Percentiles rank a stretch among this genome's conserved stretches.
These are phyloP conservation scores for Cokeromyces recurvatus DNA, from an alignment of 371 early-diverging fungal species.

Conservation along the genomic window DNA sequence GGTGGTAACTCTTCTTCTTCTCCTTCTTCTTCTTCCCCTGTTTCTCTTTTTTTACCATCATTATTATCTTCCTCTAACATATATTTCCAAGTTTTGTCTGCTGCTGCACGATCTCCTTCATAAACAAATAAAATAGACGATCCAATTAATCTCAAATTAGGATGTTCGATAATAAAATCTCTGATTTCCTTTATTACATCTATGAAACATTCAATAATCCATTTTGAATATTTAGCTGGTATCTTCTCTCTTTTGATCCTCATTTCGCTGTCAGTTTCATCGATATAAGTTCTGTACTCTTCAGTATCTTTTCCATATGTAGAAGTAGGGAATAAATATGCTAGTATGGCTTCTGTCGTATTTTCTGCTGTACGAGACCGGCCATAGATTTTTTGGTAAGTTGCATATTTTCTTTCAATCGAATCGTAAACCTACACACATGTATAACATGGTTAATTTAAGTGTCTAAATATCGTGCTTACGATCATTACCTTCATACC, in stretches of 20 bases:
- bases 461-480: neutral
- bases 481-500: constrained; percentile 54
- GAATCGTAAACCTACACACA: constrained; percentile 38
- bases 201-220: constrained; percentile 60
- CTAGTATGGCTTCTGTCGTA: constrained; percentile 38
- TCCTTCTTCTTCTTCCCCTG: constrained; percentile 42
- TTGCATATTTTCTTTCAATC: constrained; percentile 25
- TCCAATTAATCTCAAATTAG: constrained; percentile 55
- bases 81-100: constrained; percentile 40
- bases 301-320: constrained; percentile 19
- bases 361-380: constrained; percentile 36
- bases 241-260: constrained; percentile 2
- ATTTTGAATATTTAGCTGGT: constrained; percentile 35
- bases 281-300: constrained; percentile 2
- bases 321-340: constrained; percentile 44
- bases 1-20: constrained; percentile 43
- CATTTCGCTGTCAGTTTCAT: neutral
- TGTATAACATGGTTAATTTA: neutral
- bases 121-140: constrained; percentile 70
- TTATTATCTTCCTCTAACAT: constrained; percentile 39
- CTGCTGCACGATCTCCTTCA: constrained; percentile 58
- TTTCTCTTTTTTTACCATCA: constrained; percentile 21
- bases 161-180: constrained; percentile 32
- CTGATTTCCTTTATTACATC: constrained; percentile 53
- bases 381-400: constrained; percentile 45